Evolutionary conservation across 164 flowering plant genomes (phyloP).

Genomic region (Aristolochia californica): DNA sequence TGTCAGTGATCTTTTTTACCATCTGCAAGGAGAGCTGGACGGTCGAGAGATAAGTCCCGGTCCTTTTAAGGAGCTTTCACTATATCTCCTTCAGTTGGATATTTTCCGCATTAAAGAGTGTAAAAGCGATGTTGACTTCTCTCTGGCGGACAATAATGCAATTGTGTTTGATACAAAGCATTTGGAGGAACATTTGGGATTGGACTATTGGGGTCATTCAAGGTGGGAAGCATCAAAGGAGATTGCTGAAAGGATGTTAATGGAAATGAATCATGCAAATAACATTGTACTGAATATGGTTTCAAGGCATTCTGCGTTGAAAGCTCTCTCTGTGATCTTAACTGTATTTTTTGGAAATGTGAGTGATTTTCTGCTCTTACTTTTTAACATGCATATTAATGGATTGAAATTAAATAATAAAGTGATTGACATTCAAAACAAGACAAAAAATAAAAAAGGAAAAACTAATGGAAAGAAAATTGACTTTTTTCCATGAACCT

Average conservation of each 20-base stretch:
- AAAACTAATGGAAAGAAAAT: too few relatives aligned
- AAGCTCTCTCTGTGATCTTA: constrained; percentile 40
- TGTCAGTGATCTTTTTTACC: constrained; percentile 75
- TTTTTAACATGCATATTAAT: background rate
- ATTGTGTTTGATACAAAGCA: constrained; percentile 37
- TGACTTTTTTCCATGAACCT: too few relatives aligned
- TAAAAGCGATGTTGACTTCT: constrained; percentile 23
- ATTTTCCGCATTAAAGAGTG: constrained; percentile 27
- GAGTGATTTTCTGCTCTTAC: constrained; percentile 20
- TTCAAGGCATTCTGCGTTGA: constrained; percentile 57
- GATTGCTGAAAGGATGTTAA: constrained; percentile 50
- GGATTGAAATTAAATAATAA: constrained; percentile 1
- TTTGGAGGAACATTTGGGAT: constrained; percentile 45
- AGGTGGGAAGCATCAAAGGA: constrained; percentile 56
- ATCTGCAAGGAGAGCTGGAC: constrained; percentile 84
- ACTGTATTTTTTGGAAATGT: constrained; percentile 36
- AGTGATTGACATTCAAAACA: too few relatives aligned
- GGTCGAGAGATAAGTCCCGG: constrained; percentile 63
- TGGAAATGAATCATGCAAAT: constrained; percentile 46
- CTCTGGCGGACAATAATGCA: constrained; percentile 14
- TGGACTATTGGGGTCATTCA: constrained; percentile 66
- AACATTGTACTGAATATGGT: constrained; percentile 31
- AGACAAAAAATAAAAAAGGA: too few relatives aligned
- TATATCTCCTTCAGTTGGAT: constrained; percentile 38
- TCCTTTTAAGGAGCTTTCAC: constrained; percentile 68